Base-by-base conservation (phyloP, 2,329 filamentous ascomycete species). In the Penicillium sp. region DNA sequence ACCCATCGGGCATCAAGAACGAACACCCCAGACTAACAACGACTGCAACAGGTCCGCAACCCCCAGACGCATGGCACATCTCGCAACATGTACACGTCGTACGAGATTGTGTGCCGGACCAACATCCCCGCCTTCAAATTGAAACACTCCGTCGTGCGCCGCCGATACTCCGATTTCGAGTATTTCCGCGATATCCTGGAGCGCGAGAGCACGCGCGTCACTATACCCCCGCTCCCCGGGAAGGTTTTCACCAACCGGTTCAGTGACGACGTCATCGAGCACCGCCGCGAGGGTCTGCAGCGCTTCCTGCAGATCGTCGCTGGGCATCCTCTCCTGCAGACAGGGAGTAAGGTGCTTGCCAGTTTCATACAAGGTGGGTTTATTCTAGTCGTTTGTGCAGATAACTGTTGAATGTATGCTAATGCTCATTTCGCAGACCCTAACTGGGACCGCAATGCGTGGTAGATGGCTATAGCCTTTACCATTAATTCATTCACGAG, bases 41-140 rank as follows among this genome's bases (percentile, higher is more conserved):
- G 1, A 20, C 50, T 50, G 20, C 18, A 22, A 55, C 55, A 51
- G 92, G 91, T 97, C 67, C 89, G 89, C 73, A 94, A 94, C 74
- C 94, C 94, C 34, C 88, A 92, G 78, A 96, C 92, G 29, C 91
- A 96, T 76, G 94, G 95, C 73, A 92, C 94, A 71, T 93, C 92
- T 62, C 90, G 94, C 66, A 85, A 86, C 79, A 96, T 96, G 92
- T 97, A 97, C 81, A 99, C 94, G 53, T 94, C 95, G 78, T 99
- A 97, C 82, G 92, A 97, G 77, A 97, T 99, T 72, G 84, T 96
- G 68, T 96, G 94, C 81, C 88, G 90, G 69, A 99, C 94, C 78
- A 99, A 99, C 79, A 99, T 99, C 72, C 94, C 94, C 56, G 92
- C 94, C 67, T 99, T 99, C 84, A 97, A 97, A 81, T 86, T 97